Evolutionary conservation across 2,329 filamentous ascomycete genomes (phyloP).

Genomic region (Arthrobotrys iridis): DNA sequence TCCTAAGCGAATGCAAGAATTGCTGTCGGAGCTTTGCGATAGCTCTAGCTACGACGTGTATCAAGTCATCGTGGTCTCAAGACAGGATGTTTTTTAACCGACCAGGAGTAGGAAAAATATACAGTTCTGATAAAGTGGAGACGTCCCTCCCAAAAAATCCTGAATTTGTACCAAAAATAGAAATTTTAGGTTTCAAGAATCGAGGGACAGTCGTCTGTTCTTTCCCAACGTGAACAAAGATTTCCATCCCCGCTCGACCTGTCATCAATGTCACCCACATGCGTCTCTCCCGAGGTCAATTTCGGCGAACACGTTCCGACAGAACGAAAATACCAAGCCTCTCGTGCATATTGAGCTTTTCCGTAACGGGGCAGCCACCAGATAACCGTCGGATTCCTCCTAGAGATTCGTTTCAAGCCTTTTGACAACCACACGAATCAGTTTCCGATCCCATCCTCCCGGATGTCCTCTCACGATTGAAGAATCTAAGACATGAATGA

Average conservation of each 20-base stretch:
- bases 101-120: slow-evolving; percentile 35
- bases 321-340: slow-evolving; percentile 24
- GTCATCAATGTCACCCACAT: slow-evolving; percentile 31
- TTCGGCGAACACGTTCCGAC: slow-evolving; percentile 33
- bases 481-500: slow-evolving; percentile 29
- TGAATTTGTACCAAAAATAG: slow-evolving; percentile 26
- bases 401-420: not conserved
- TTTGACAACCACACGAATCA: slow-evolving; percentile 13
- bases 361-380: not conserved
- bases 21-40: slow-evolving; percentile 35
- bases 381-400: not conserved
- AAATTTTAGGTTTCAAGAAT: slow-evolving; percentile 9
- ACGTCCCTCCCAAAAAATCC: not conserved
- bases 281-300: not conserved
- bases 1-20: slow-evolving; percentile 1
- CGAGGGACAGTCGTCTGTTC: slow-evolving; percentile 8
- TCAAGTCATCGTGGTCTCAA: slow-evolving; percentile 27
- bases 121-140: slow-evolving; percentile 3
- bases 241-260: not conserved
- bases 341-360: slow-evolving; percentile 14
- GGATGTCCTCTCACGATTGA: not conserved
- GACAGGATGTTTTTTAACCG: slow-evolving; percentile 14
- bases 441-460: not conserved
- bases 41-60: not conserved
- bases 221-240: slow-evolving; percentile 4